Evolutionary conservation across 805 yeast genomes (phyloP).

Genomic region (Starmerella ratchasimensis): DNA sequence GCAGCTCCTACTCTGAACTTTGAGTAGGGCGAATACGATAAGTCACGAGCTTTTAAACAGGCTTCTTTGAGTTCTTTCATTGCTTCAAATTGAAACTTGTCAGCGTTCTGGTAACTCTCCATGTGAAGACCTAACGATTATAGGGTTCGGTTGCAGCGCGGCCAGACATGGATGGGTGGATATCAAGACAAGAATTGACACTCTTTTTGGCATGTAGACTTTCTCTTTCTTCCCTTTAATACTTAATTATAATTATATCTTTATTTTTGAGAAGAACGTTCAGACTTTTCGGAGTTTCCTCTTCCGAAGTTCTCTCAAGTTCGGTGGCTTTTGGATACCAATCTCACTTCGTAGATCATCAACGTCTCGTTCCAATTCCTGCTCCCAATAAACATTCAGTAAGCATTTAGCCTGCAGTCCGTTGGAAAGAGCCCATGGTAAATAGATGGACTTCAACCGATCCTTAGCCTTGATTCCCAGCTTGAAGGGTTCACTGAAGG

Average conservation of each 20-base stretch:
- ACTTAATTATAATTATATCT: no score
- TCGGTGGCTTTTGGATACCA: slow-evolving; percentile 67
- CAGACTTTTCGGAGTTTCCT: no score
- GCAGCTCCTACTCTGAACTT: slow-evolving; percentile 77
- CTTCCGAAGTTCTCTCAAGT: slow-evolving; percentile 44
- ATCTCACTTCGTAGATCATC: slow-evolving; percentile 56
- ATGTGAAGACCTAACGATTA: no score
- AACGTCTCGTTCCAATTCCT: slow-evolving; percentile 56
- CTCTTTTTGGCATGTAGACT: no score
- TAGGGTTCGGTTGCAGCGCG: no score
- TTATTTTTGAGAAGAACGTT: no score
- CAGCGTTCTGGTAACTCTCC: no score
- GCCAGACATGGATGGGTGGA: no score
- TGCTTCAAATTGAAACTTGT: no score
- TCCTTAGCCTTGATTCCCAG: slow-evolving; percentile 52
- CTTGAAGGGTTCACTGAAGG: slow-evolving; percentile 74
- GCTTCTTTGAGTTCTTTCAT: slow-evolving; percentile 14
- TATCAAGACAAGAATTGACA: no score
- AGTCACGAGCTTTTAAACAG: slow-evolving; percentile 32
- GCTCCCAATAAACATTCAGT: slow-evolving; percentile 88
- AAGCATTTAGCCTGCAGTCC: slow-evolving; percentile 64
- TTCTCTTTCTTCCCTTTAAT: no score
- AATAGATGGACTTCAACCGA: slow-evolving; percentile 46
- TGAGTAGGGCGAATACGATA: slow-evolving; percentile 59
- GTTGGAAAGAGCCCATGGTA: slow-evolving; percentile 75